Conservation (phyloP, 306 rosid species). For the Castanea crenata region DNA sequence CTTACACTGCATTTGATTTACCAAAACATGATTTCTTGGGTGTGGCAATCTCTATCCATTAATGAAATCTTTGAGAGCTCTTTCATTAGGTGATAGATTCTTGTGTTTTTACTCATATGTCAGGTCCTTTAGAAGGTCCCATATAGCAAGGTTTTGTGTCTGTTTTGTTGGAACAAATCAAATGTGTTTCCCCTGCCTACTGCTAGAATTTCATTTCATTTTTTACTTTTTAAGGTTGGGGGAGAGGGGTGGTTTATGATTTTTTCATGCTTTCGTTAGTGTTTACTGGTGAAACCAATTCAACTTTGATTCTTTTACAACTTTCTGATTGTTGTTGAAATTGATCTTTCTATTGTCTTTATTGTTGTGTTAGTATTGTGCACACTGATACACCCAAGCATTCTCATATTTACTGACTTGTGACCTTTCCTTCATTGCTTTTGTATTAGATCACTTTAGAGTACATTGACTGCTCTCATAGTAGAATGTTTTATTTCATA, state of each 20-base stretch:
- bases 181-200: background rate
- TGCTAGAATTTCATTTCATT: background rate
- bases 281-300: too few species aligned
- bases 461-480: background rate
- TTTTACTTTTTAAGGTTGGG: too few species aligned
- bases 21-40: background rate
- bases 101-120: background rate
- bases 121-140: background rate
- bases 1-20: background rate
- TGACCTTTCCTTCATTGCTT: background rate
- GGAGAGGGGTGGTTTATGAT: too few species aligned
- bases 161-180: too few species aligned
- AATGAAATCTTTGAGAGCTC: background rate
- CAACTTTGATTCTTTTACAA: too few species aligned
- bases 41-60: background rate
- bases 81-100: background rate
- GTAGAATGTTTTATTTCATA: background rate
- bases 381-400: too few species aligned
- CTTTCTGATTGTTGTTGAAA: too few species aligned
- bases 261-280: too few species aligned
- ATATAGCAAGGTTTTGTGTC: background rate
- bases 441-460: background rate
- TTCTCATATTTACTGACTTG: too few species aligned
- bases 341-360: too few species aligned
- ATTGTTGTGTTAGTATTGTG: too few species aligned